Evolutionary conservation across 2,329 filamentous ascomycete genomes (phyloP).

Genomic region (Epicoccum nigrum): DNA sequence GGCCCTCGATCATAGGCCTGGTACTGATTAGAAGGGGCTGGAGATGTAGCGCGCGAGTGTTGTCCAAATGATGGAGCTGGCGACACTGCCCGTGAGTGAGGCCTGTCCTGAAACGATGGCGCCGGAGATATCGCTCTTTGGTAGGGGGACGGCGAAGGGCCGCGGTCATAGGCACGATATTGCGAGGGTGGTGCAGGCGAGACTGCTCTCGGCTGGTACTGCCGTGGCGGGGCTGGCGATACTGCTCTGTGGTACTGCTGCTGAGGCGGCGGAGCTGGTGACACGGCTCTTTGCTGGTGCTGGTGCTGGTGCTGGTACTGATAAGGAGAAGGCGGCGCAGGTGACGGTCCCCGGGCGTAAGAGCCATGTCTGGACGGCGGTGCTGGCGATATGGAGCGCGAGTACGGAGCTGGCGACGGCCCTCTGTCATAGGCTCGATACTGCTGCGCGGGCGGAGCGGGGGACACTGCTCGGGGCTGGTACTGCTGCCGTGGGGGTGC

Average conservation of each 20-base stretch:
- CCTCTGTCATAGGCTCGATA: constrained; percentile 32
- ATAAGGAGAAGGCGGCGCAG: constrained; percentile 33
- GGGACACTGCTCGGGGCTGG: constrained; percentile 31
- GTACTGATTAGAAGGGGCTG: constrained; percentile 45
- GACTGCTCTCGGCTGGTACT: constrained; percentile 29
- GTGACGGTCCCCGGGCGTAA: constrained; percentile 22
- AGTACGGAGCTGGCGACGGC: constrained; percentile 14
- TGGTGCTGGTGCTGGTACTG: constrained; percentile 29
- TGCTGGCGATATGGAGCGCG: constrained; percentile 27
- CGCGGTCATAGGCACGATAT: constrained; percentile 31
- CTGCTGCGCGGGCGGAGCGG: constrained; percentile 32
- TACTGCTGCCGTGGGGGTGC: constrained; percentile 30
- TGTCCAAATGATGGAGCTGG: constrained; percentile 40
- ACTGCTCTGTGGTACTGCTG: constrained; percentile 26
- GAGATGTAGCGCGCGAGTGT: constrained; percentile 37
- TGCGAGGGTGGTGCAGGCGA: constrained; percentile 40
- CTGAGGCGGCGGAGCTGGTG: constrained; percentile 35
- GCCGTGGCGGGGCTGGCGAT: constrained; percentile 33
- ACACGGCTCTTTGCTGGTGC: constrained; percentile 25
- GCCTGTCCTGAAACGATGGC: constrained; percentile 32
- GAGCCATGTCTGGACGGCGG: constrained; percentile 25
- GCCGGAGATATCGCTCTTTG: constrained; percentile 43
- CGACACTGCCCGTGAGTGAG: constrained; percentile 36
- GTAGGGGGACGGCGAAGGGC: constrained; percentile 34
- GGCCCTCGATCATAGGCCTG: constrained; percentile 47